Percentiles rank a stretch among this genome's conserved stretches.
Evolutionary conservation across 2,329 filamentous ascomycete genomes (phyloP).

Genomic region (Arachnomyces sp.): DNA sequence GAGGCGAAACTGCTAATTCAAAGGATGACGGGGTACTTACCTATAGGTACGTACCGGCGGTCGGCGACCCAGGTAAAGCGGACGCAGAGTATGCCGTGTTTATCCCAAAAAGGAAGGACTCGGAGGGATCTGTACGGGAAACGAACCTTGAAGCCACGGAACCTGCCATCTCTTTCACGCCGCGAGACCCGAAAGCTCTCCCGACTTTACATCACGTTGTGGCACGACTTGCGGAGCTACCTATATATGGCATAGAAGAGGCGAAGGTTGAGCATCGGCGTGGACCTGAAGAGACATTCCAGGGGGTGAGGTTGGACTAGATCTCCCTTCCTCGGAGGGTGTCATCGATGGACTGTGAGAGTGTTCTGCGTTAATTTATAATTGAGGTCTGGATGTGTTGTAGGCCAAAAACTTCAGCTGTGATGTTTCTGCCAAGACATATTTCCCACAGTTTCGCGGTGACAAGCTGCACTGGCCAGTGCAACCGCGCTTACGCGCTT

Average conservation of each 20-base stretch:
- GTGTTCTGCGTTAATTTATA: too few species aligned
- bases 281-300: too few species aligned
- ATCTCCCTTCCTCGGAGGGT: too few species aligned
- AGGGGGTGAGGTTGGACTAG: too few species aligned
- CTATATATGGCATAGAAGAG: slow-evolving; percentile 48
- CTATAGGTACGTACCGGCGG: slow-evolving; percentile 51
- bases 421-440: too few species aligned
- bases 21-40: slow-evolving; percentile 44
- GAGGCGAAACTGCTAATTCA: slow-evolving; percentile 3
- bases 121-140: slow-evolving; percentile 12
- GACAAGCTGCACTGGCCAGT: too few species aligned
- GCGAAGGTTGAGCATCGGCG: slow-evolving; percentile 38
- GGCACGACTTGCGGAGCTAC: slow-evolving; percentile 45
- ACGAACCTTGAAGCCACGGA: slow-evolving; percentile 21
- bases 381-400: too few species aligned
- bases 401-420: too few species aligned
- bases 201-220: slow-evolving; percentile 55
- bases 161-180: slow-evolving; percentile 42
- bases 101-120: slow-evolving; percentile 30
- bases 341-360: too few species aligned
- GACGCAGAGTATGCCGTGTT: slow-evolving; percentile 49
- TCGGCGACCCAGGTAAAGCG: slow-evolving; percentile 42
- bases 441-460: too few species aligned
- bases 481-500: too few species aligned
- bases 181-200: slow-evolving; percentile 44